A percentile compares a stretch with the other conserved stretches of the same genome.
phyloP scores from a whole-genome alignment of 306 rosid species.

The Fagus crenata region DNA sequence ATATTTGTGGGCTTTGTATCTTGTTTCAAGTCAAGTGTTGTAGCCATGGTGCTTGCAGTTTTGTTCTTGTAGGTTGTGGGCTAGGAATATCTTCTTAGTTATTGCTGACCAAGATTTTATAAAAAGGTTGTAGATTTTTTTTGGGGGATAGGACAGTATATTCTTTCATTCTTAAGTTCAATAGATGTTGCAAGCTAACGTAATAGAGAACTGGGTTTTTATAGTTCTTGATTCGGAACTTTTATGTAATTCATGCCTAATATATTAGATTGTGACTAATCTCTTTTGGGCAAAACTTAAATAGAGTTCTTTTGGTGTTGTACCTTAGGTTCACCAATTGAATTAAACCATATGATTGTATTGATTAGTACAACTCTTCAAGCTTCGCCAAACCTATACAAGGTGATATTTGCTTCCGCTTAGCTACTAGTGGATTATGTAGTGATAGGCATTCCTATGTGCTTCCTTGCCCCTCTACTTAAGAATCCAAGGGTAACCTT shows the following conservation, averaged over 20 bases:
- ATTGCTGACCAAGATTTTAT: slow-evolving; percentile 14
- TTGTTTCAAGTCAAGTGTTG: slow-evolving; percentile 34
- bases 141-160: slow-evolving; percentile 35
- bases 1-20: slow-evolving; percentile 29
- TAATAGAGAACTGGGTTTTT: neutral
- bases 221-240: neutral
- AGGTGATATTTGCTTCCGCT: too few relatives aligned
- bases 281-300: too few relatives aligned
- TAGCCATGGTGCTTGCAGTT: slow-evolving; percentile 49
- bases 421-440: too few relatives aligned
- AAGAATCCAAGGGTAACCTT: too few relatives aligned
- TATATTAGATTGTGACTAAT: too few relatives aligned
- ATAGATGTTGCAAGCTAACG: slow-evolving; percentile 16
- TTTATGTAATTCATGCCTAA: neutral
- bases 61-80: slow-evolving; percentile 43
- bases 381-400: too few relatives aligned
- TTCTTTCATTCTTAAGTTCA: slow-evolving; percentile 35
- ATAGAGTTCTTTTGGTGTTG: too few relatives aligned
- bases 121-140: slow-evolving; percentile 35
- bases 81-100: slow-evolving; percentile 23
- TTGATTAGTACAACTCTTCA: too few relatives aligned
- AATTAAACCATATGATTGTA: too few relatives aligned
- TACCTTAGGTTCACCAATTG: too few relatives aligned
- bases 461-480: too few relatives aligned
- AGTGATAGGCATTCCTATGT: too few relatives aligned